These are phyloP conservation scores for Sicyos baderoa DNA, from an alignment of 306 rosid genomes.

Conservation along the genomic window DNA sequence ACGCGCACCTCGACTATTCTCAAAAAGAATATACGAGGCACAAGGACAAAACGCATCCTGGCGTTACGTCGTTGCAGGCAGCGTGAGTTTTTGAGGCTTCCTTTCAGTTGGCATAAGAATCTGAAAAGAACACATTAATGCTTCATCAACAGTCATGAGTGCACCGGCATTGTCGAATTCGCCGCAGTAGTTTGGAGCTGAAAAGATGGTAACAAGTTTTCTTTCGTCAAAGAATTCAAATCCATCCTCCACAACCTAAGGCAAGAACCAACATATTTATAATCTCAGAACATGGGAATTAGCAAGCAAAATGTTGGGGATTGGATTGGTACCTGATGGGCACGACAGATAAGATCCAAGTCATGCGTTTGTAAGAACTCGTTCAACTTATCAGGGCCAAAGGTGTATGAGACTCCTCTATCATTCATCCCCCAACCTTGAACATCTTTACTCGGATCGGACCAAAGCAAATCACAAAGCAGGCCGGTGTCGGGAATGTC, in stretches of 20 bases:
- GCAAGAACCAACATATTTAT: slow-evolving; percentile 5
- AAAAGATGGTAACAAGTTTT: too few relatives aligned
- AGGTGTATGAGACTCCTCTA: slow-evolving; percentile 85
- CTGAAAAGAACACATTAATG: slow-evolving; percentile 86
- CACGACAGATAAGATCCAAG: slow-evolving; percentile 87
- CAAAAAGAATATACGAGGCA: too few relatives aligned
- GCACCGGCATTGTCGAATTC: slow-evolving; percentile 97
- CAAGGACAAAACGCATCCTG: slow-evolving; percentile 21
- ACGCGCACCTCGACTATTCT: too few relatives aligned
- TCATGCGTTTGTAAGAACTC: slow-evolving; percentile 70
- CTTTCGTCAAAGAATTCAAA: slow-evolving; percentile 87
- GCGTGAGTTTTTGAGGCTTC: slow-evolving; percentile 33
- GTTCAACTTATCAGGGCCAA: slow-evolving; percentile 81
- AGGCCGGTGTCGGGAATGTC: slow-evolving; percentile 77
- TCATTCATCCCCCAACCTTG: slow-evolving; percentile 98
- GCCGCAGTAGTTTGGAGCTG: too few relatives aligned
- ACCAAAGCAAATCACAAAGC: slow-evolving; percentile 96
- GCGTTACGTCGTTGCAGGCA: slow-evolving; percentile 51
- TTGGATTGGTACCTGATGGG: too few relatives aligned
- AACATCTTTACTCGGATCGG: slow-evolving; percentile 81
- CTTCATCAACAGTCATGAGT: slow-evolving; percentile 85
- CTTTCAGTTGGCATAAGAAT: slow-evolving; percentile 88
- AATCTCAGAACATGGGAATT: slow-evolving; percentile 30
- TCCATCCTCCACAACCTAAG: slow-evolving; percentile 89
- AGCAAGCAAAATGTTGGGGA: too few relatives aligned